A percentile compares a stretch with the other conserved stretches of the same genome.
phyloP scores from a whole-genome alignment of 495 filamentous ascomycete species.

The Penicillium longicatenatum region DNA sequence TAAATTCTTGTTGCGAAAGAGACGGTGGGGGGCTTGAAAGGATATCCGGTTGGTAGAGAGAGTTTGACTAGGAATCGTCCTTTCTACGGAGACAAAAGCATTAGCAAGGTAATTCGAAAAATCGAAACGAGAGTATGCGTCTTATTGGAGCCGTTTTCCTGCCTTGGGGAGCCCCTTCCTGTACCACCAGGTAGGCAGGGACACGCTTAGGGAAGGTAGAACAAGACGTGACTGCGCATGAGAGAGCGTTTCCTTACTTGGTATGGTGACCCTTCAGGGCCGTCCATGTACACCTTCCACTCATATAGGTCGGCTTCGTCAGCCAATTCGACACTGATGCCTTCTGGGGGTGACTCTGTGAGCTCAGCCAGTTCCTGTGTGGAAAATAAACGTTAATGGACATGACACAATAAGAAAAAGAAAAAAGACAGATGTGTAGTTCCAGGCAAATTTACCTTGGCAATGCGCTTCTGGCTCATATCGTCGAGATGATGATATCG shows the following conservation, averaged over 20 bases:
- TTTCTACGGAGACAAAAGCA: conserved; percentile 45
- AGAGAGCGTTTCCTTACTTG: conserved; percentile 48
- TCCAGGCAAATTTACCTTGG: conserved; percentile 47
- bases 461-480: conserved; percentile 62
- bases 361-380: conserved; percentile 75
- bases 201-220: neutral
- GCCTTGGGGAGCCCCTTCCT: neutral
- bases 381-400: conserved; percentile 7
- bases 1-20: conserved; percentile 95
- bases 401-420: neutral
- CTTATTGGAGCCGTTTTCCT: neutral
- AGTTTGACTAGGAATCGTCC: conserved; percentile 80
- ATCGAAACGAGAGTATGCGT: neutral
- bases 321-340: conserved; percentile 64
- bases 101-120: conserved; percentile 12
- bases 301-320: conserved; percentile 76
- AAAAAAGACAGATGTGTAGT: neutral
- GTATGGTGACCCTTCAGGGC: conserved; percentile 72
- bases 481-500: conserved; percentile 10
- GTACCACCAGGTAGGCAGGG: neutral
- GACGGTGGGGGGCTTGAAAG: conserved; percentile 88
- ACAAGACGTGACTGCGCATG: neutral
- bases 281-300: conserved; percentile 80
- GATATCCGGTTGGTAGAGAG: conserved; percentile 81
- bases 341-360: conserved; percentile 60